phyloP scores from a whole-genome alignment of 2,329 filamentous ascomycete species.

The Fusarium aywerte region DNA sequence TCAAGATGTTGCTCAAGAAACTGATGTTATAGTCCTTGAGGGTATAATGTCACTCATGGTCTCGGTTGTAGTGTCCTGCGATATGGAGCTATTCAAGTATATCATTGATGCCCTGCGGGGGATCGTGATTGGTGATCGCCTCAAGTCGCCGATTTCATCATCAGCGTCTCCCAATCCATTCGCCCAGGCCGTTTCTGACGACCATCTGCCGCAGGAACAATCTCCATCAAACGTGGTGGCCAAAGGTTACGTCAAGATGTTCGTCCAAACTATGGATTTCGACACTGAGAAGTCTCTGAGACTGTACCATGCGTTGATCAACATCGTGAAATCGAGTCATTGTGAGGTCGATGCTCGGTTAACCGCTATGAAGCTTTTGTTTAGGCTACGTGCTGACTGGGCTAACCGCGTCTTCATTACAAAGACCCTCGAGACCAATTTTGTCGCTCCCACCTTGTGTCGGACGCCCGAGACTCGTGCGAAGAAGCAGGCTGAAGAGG shows the following conservation, averaged over 20 bases:
- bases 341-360: conserved; percentile 76
- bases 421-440: conserved; percentile 75
- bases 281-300: conserved; percentile 72
- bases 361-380: conserved; percentile 80
- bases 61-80: conserved; percentile 70
- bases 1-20: conserved; percentile 69
- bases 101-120: conserved; percentile 64
- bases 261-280: conserved; percentile 76
- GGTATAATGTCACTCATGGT: conserved; percentile 73
- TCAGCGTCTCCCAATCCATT: conserved; percentile 44
- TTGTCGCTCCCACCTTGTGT: conserved; percentile 76
- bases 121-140: conserved; percentile 62
- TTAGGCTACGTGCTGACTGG: conserved; percentile 85
- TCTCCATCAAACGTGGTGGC: conserved; percentile 77
- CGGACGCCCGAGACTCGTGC: conserved; percentile 67
- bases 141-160: conserved; percentile 56
- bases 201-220: conserved; percentile 48
- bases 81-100: conserved; percentile 67
- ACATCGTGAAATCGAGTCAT: conserved; percentile 68
- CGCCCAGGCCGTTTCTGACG: conserved; percentile 36
- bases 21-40: conserved; percentile 72
- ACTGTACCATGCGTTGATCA: conserved; percentile 71
- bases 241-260: conserved; percentile 77
- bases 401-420: conserved; percentile 80
- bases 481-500: conserved; percentile 63